These are phyloP conservation scores for Aphanocladium album DNA, from an alignment of 2,329 filamentous ascomycete genomes.

Conservation along the genomic window DNA sequence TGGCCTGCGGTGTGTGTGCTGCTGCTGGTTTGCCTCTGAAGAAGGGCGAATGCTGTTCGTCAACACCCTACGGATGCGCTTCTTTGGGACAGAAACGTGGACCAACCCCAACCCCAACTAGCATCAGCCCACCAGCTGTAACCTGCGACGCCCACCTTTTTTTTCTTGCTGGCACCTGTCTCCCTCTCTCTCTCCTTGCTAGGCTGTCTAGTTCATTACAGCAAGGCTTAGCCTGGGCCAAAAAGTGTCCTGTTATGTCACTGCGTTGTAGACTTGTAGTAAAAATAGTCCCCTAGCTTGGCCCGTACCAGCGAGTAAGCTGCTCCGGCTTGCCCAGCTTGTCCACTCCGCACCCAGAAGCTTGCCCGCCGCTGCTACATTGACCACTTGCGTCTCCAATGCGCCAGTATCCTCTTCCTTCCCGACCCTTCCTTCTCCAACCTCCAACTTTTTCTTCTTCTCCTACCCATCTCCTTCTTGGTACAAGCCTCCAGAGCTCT, in stretches of 20 bases:
- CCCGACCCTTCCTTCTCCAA: conserved; percentile 7
- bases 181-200: neutral
- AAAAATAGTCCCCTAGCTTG: neutral
- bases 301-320: neutral
- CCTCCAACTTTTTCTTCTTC: conserved; percentile 6
- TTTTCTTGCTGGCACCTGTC: neutral
- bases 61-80: neutral
- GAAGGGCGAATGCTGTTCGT: too few relatives aligned
- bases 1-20: neutral
- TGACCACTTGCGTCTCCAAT: neutral
- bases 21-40: too few relatives aligned
- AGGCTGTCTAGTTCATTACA: neutral
- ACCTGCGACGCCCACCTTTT: neutral
- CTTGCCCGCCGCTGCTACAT: conserved; percentile 1
- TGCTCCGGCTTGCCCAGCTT: neutral
- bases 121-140: neutral
- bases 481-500: neutral
- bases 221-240: neutral
- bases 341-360: conserved; percentile 10
- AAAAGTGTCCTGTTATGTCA: neutral
- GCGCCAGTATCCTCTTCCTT: neutral
- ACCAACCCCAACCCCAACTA: neutral
- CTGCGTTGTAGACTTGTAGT: neutral
- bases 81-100: neutral
- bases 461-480: conserved; percentile 12